Conservation (phyloP, 1,284 basidiomycete genomes). For the Naganishia albida region DNA sequence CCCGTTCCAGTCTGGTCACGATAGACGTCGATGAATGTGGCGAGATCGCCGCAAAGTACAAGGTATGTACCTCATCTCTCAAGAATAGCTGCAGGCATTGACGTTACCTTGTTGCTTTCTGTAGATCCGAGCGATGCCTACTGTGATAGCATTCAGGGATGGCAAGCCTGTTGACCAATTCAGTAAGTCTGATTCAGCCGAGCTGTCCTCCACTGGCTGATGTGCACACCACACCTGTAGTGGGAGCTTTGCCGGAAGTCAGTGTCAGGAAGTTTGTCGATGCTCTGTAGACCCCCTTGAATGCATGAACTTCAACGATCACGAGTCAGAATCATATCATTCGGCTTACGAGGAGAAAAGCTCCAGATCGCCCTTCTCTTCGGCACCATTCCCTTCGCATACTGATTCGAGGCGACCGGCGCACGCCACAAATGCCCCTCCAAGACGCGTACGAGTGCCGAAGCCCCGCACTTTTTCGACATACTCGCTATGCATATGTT, state of each 20-base stretch:
- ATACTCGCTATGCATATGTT: no score
- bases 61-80: slow-evolving; percentile 37
- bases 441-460: no score
- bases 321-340: no score
- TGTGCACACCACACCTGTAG: slow-evolving; percentile 34
- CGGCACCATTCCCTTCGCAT: no score
- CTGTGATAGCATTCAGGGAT: slow-evolving; percentile 53
- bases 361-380: no score
- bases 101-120: background rate
- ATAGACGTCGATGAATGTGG: slow-evolving; percentile 50
- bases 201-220: background rate
- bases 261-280: slow-evolving; percentile 51
- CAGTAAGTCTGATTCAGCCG: slow-evolving; percentile 40
- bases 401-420: no score
- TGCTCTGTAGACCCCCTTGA: background rate
- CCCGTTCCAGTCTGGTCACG: slow-evolving; percentile 45
- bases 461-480: no score
- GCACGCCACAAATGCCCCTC: no score
- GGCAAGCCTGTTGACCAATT: slow-evolving; percentile 52
- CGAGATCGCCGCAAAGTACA: slow-evolving; percentile 50
- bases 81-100: background rate
- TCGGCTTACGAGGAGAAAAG: no score
- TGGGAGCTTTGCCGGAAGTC: slow-evolving; percentile 47
- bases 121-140: slow-evolving; percentile 51
- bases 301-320: background rate